Conservation (phyloP, 345 rosid species). For the Hibiscus mutabilis region DNA sequence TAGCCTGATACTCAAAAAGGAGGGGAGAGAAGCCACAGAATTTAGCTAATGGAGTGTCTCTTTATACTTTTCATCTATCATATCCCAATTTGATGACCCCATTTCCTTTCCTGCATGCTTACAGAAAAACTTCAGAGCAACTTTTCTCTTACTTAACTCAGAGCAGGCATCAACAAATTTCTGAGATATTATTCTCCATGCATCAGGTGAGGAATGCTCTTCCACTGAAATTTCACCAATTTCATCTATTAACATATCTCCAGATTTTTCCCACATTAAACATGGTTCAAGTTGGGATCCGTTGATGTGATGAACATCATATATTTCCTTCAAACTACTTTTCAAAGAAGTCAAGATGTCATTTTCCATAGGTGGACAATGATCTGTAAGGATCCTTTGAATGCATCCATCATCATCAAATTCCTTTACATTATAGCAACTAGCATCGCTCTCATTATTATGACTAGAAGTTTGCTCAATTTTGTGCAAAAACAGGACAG, state of each 20-base stretch:
- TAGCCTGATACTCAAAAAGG: conserved; percentile 31
- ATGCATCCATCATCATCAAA: conserved; percentile 36
- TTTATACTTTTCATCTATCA: conserved; percentile 32
- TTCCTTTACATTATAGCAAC: conserved; percentile 26
- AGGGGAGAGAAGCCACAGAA: conserved; percentile 46
- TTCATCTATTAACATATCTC: conserved; percentile 32
- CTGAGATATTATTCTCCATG: conserved; percentile 66
- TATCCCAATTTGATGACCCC: conserved; percentile 30
- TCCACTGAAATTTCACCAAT: conserved; percentile 74
- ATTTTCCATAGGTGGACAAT: conserved; percentile 48
- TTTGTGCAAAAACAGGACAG: conserved; percentile 42
- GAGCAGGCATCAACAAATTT: conserved; percentile 56
- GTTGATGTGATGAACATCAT: conserved; percentile 19
- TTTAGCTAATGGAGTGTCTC: conserved; percentile 37
- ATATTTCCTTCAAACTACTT: conserved; percentile 21
- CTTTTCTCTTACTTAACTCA: conserved; percentile 34
- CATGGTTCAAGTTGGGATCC: conserved; percentile 25
- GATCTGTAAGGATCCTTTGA: conserved; percentile 63
- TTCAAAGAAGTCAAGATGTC: conserved; percentile 60
- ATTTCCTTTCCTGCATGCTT: conserved; percentile 48
- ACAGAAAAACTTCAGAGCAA: conserved; percentile 47
- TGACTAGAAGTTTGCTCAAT: conserved; percentile 24
- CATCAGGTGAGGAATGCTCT: conserved; percentile 59
- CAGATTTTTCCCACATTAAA: conserved; percentile 22
- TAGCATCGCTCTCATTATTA: conserved; percentile 26